A percentile compares a stretch with the other conserved stretches of the same genome.
phyloP scores from a whole-genome alignment of 2,329 filamentous ascomycete species.

The Colletotrichum sp. region DNA sequence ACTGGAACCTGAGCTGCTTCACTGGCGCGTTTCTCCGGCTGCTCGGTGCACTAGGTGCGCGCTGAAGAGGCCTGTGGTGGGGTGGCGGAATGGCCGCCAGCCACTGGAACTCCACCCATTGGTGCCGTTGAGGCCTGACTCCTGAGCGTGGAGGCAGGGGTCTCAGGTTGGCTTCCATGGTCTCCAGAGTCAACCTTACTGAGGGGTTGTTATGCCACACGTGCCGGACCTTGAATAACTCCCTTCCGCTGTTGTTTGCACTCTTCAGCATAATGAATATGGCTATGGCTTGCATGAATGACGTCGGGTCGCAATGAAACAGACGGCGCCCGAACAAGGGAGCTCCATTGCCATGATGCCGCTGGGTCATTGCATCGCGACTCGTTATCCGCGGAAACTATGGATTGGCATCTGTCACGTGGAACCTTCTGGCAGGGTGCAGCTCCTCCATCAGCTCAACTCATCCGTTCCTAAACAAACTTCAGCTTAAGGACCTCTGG shows the following conservation, averaged over 20 bases:
- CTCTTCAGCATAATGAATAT: background rate
- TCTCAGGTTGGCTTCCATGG: background rate
- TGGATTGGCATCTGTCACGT: background rate
- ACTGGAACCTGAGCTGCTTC: slow-evolving; percentile 17
- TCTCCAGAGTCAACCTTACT: background rate
- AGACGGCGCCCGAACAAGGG: background rate
- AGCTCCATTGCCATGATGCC: background rate
- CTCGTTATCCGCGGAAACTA: background rate
- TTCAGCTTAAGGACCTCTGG: background rate
- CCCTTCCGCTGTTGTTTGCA: background rate
- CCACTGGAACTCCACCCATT: slow-evolving; percentile 5
- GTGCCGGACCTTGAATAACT: background rate
- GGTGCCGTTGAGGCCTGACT: slow-evolving; percentile 14
- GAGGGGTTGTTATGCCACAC: background rate
- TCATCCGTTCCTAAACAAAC: background rate
- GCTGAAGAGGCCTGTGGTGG: slow-evolving; percentile 20
- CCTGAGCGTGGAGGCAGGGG: slow-evolving; percentile 1
- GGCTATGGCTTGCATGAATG: background rate
- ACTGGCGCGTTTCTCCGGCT: slow-evolving; percentile 19
- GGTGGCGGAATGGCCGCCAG: background rate
- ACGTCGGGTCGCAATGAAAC: background rate
- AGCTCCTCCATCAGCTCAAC: background rate
- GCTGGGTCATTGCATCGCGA: background rate
- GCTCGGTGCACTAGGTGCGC: slow-evolving; percentile 17
- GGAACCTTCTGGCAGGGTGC: background rate